These are phyloP conservation scores for Phytopythium mirpurense DNA, from an alignment of 352 stramenopile genomes.

Conservation along the genomic window DNA sequence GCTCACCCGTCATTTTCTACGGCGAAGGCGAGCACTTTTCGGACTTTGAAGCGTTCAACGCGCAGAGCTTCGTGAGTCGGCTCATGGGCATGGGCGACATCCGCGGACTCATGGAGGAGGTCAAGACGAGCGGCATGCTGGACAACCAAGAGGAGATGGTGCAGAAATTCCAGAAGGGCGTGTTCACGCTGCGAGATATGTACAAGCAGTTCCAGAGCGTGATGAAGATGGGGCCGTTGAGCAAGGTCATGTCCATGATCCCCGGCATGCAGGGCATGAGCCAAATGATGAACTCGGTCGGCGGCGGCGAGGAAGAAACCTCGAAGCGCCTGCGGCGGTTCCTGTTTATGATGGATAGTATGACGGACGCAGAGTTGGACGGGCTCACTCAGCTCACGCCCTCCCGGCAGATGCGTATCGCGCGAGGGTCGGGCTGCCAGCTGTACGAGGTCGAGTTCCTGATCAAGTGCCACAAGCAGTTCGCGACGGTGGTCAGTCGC, in stretches of 20 bases:
- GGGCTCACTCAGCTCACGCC: constrained; percentile 68
- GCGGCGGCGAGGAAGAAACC: constrained; percentile 89
- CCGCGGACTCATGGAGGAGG: constrained; percentile 93
- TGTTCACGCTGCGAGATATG: constrained; percentile 98
- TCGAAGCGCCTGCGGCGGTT: constrained; percentile 94
- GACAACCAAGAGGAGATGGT: constrained; percentile 96
- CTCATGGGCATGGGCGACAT: constrained; percentile 98
- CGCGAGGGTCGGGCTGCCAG: constrained; percentile 87
- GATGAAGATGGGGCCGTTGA: constrained; percentile 97
- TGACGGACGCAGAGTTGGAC: constrained; percentile 97
- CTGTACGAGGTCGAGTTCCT: constrained; percentile 90
- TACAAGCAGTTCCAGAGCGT: constrained; percentile 98
- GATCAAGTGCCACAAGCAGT: constrained; percentile 95
- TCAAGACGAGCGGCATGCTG: constrained; percentile 87
- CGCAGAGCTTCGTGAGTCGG: constrained; percentile 97
- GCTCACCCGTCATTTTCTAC: constrained; percentile 98
- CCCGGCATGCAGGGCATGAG: constrained; percentile 91
- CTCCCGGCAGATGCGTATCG: constrained; percentile 83
- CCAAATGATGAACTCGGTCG: constrained; percentile 89
- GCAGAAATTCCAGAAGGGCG: constrained; percentile 93
- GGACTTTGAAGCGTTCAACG: constrained; percentile 98
- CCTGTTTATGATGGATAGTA: constrained; percentile 99
- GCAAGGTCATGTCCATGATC: constrained; percentile 99
- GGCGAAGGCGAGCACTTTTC: constrained; percentile 97
- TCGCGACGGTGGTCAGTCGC: constrained; percentile 92